Percentiles rank a stretch among this genome's conserved stretches.
phyloP scores from a whole-genome alignment of 2,329 filamentous ascomycete species.

The Bimuria novae-zelandiae region DNA sequence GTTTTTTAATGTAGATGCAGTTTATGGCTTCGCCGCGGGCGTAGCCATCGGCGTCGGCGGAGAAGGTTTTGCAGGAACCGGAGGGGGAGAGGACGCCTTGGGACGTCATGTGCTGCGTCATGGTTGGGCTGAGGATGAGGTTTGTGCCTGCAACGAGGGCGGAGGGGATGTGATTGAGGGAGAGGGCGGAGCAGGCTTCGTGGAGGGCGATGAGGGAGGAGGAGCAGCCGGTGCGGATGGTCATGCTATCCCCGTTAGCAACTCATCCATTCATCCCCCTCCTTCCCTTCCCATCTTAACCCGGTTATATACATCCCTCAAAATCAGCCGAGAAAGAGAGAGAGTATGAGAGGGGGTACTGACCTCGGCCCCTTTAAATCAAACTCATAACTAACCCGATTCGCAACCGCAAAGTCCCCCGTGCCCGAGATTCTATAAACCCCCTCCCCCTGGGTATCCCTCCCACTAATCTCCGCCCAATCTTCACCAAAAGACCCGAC shows the following conservation, averaged over 20 bases:
- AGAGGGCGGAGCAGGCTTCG: constrained; percentile 18
- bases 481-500: constrained; percentile 37
- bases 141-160: constrained; percentile 26
- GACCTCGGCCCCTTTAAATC: constrained; percentile 24
- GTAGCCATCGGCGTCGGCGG: constrained; percentile 24
- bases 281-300: no score
- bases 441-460: constrained; percentile 6
- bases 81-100: constrained; percentile 15
- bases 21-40: constrained; percentile 36
- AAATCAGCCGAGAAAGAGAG: neutral
- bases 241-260: constrained; percentile 30
- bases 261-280: neutral
- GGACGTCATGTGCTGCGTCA: constrained; percentile 13
- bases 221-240: constrained; percentile 44
- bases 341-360: neutral
- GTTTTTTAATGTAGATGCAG: constrained; percentile 59
- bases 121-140: constrained; percentile 24
- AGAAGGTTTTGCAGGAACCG: constrained; percentile 25
- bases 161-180: constrained; percentile 11
- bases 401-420: constrained; percentile 25
- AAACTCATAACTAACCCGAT: constrained; percentile 33
- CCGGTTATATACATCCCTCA: no score
- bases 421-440: constrained; percentile 15
- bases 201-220: constrained; percentile 35
- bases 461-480: constrained; percentile 14